phyloP scores from a whole-genome alignment of 306 rosid genomes.

The Medicago lupulina region DNA sequence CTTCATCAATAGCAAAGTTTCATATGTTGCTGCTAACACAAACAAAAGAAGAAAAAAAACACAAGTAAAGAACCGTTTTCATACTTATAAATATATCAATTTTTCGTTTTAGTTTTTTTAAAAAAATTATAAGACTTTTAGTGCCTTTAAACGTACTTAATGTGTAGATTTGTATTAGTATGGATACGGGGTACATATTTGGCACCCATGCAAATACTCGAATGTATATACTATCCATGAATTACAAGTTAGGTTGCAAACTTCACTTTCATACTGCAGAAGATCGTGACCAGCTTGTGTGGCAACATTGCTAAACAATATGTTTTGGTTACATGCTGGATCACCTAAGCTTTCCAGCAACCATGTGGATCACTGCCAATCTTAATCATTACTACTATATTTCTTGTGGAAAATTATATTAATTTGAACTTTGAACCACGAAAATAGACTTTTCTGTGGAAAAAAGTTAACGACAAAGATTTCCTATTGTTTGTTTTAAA shows the following conservation, averaged over 20 bases:
- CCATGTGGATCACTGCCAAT: neutral
- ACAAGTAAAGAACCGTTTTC: too few relatives aligned
- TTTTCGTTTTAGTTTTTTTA: too few relatives aligned
- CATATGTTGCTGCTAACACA: too few relatives aligned
- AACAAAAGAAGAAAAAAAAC: too few relatives aligned
- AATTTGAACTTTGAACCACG: neutral
- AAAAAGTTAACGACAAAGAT: conserved; percentile 11
- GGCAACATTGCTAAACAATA: neutral
- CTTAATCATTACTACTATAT: neutral
- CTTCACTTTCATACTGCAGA: neutral
- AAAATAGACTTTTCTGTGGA: neutral
- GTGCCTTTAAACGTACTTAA: too few relatives aligned
- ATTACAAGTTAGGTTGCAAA: neutral
- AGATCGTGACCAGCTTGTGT: neutral
- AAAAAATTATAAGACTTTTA: too few relatives aligned
- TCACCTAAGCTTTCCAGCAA: neutral
- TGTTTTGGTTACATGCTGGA: neutral
- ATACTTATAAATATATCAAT: too few relatives aligned
- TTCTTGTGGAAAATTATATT: neutral
- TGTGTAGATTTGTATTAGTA: too few relatives aligned
- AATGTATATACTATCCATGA: too few relatives aligned
- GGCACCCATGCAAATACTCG: too few relatives aligned
- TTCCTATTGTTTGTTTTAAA: neutral
- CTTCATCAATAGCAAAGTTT: too few relatives aligned
- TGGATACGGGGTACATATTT: too few relatives aligned